Conservation (phyloP, 2,329 filamentous ascomycete genomes). For the Cryphonectria naterciae region DNA sequence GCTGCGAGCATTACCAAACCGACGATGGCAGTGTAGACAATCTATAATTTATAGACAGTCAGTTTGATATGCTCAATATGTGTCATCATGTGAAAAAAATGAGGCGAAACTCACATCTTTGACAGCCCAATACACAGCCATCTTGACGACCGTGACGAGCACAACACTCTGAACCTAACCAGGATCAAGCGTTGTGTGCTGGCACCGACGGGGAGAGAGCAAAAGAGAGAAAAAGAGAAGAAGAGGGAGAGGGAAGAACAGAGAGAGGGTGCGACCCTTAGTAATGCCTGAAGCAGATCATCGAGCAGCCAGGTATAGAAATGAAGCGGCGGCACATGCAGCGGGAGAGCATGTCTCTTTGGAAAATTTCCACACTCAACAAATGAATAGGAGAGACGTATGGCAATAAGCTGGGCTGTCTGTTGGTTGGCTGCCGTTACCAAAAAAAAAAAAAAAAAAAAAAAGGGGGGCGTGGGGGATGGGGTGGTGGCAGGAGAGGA, state of each 20-base stretch:
- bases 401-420: neutral
- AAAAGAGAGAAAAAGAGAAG: neutral
- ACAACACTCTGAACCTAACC: neutral
- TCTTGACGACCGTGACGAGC: slow-evolving; percentile 10
- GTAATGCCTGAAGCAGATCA: neutral
- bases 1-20: slow-evolving; percentile 83
- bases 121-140: slow-evolving; percentile 28
- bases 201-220: neutral
- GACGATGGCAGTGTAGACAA: slow-evolving; percentile 82
- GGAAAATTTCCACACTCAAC: neutral
- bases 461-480: no score
- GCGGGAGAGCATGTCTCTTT: slow-evolving; percentile 18
- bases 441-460: no score
- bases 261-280: neutral
- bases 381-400: neutral
- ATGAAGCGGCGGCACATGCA: slow-evolving; percentile 5
- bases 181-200: neutral
- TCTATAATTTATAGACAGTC: slow-evolving; percentile 54
- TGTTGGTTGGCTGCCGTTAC: neutral
- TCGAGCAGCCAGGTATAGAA: neutral
- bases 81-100: no score
- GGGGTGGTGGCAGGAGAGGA: slow-evolving; percentile 3
- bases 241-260: neutral
- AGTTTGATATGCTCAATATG: neutral
- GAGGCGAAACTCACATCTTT: slow-evolving; percentile 42